A percentile compares a stretch with the other conserved stretches of the same genome.
These are phyloP conservation scores for Calonectria fujianensis DNA, from an alignment of 2,329 filamentous ascomycete species.

Conservation along the genomic window DNA sequence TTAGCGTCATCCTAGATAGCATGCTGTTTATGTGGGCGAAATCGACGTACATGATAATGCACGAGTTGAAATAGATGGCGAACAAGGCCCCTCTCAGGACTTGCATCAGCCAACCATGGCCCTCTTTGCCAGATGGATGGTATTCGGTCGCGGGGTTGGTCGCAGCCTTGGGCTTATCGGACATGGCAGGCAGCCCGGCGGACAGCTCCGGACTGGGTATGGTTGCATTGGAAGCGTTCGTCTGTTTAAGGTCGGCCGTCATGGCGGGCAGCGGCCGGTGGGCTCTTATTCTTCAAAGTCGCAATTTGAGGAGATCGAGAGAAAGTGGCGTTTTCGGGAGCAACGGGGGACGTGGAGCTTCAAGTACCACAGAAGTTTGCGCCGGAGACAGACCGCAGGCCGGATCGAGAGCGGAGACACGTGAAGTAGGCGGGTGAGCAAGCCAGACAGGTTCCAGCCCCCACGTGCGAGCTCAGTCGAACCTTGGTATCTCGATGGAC, in stretches of 20 bases:
- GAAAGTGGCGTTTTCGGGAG: constrained; percentile 9
- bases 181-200: constrained; percentile 51
- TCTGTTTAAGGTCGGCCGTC: constrained; percentile 49
- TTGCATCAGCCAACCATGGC: constrained; percentile 71
- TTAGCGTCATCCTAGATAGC: constrained; percentile 36
- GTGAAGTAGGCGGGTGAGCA: constrained; percentile 31
- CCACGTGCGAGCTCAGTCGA: constrained; percentile 22
- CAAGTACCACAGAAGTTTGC: constrained; percentile 27
- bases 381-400: constrained; percentile 11
- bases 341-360: constrained; percentile 17
- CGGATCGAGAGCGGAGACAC: constrained; percentile 22
- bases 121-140: constrained; percentile 74
- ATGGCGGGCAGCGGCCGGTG: constrained; percentile 45
- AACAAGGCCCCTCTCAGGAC: constrained; percentile 72
- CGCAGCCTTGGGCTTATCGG: constrained; percentile 42
- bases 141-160: constrained; percentile 40
- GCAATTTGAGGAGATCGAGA: constrained; percentile 19
- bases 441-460: constrained; percentile 8
- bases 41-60: constrained; percentile 68
- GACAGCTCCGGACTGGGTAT: constrained; percentile 57
- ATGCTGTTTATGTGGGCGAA: not conserved
- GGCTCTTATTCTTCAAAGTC: constrained; percentile 11
- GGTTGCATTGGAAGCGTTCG: constrained; percentile 50
- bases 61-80: constrained; percentile 70
- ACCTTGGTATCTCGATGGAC: constrained; percentile 1